Evolutionary conservation across 1,139 yeast species (phyloP).

Genomic region (Kodamaea sp.): DNA sequence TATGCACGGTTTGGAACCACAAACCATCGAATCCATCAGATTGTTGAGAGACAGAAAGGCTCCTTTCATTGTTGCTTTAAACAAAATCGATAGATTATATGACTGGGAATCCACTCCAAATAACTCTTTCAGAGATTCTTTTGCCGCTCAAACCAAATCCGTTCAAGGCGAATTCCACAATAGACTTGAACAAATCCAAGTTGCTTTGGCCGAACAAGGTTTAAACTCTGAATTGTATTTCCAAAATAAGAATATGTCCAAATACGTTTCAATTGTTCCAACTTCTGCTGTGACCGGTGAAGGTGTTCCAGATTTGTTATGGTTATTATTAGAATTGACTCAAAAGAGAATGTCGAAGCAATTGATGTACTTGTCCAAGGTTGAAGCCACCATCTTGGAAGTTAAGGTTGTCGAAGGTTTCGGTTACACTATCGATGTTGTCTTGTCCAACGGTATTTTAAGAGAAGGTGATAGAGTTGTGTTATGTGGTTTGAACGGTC

Average conservation of each 20-base stretch:
- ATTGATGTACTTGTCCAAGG: conserved; percentile 89
- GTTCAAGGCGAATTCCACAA: conserved; percentile 92
- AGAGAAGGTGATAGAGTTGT: conserved; percentile 95
- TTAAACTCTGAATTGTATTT: conserved; percentile 94
- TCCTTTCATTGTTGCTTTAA: conserved; percentile 93
- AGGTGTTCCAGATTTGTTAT: conserved; percentile 98
- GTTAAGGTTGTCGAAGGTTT: conserved; percentile 98
- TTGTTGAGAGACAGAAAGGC: conserved; percentile 95
- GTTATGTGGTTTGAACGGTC: conserved; percentile 97
- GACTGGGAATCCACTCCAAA: conserved; percentile 91
- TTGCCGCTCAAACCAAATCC: conserved; percentile 71
- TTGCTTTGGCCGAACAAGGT: conserved; percentile 96
- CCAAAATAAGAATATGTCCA: conserved; percentile 90
- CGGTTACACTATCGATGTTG: conserved; percentile 98
- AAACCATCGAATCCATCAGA: conserved; percentile 90
- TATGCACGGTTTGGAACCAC: conserved; percentile 98
- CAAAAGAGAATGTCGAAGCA: conserved; percentile 99
- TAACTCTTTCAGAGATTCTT: conserved; percentile 93
- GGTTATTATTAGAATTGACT: conserved; percentile 91
- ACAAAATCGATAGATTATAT: conserved; percentile 94
- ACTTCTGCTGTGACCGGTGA: conserved; percentile 99
- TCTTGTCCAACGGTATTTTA: conserved; percentile 89
- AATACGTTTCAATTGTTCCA: conserved; percentile 94
- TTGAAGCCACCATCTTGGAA: conserved; percentile 95
- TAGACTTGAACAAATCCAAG: conserved; percentile 78